phyloP scores from a whole-genome alignment of 2,329 filamentous ascomycete genomes.

The Pyrenophora graminea region DNA sequence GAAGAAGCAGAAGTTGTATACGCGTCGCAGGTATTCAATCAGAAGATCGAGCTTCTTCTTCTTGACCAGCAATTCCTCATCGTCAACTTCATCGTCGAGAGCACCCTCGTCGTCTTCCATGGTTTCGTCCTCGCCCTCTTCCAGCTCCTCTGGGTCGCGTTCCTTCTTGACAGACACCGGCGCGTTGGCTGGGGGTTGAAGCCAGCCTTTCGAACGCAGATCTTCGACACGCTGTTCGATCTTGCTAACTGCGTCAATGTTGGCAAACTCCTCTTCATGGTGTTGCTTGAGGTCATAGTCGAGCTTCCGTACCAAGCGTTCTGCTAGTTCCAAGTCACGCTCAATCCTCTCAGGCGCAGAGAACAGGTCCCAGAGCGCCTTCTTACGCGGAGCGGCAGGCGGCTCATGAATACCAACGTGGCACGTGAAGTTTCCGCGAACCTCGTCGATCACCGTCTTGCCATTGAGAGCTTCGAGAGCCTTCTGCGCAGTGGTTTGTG shows the following conservation, averaged over 20 bases:
- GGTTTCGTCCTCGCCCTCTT: conserved; percentile 72
- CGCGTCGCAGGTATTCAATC: conserved; percentile 93
- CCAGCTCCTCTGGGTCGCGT: conserved; percentile 65
- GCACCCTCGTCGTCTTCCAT: conserved; percentile 68
- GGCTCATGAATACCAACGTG: conserved; percentile 96
- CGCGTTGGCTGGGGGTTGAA: conserved; percentile 67
- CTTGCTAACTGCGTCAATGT: conserved; percentile 70
- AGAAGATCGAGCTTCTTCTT: conserved; percentile 97
- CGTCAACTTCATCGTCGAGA: conserved; percentile 78
- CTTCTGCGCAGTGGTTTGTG: conserved; percentile 70
- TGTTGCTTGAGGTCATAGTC: conserved; percentile 80
- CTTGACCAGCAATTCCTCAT: conserved; percentile 85
- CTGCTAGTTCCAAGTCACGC: conserved; percentile 82
- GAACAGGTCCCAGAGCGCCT: conserved; percentile 95
- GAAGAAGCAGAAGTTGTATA: conserved; percentile 99
- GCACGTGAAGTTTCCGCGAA: conserved; percentile 93
- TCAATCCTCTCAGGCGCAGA: conserved; percentile 92
- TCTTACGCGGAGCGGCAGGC: conserved; percentile 82
- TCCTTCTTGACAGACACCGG: conserved; percentile 62
- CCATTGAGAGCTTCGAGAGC: conserved; percentile 94
- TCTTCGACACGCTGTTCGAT: conserved; percentile 88
- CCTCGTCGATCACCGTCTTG: conserved; percentile 94
- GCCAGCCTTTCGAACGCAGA: conserved; percentile 72
- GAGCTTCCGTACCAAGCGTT: conserved; percentile 79
- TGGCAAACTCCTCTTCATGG: conserved; percentile 50